phyloP scores from a whole-genome alignment of 441 rosid species.

The Eutrema salsugineum region DNA sequence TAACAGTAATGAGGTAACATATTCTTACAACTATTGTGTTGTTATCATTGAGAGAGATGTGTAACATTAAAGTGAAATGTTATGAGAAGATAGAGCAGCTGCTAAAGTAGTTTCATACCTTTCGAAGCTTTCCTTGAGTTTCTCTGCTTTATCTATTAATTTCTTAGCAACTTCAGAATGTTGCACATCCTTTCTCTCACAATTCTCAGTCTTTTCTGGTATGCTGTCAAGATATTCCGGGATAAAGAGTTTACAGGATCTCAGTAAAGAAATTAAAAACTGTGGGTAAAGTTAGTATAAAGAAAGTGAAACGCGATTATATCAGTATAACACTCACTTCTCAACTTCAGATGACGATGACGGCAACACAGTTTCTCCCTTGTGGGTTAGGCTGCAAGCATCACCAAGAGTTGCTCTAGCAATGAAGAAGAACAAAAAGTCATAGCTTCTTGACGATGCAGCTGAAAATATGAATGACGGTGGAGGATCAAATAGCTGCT shows the following conservation, averaged over 20 bases:
- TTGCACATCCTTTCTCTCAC: conserved; percentile 20
- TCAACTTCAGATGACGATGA: conserved; percentile 24
- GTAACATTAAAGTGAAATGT: background rate
- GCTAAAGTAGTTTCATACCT: conserved; percentile 36
- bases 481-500: conserved; percentile 51
- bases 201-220: conserved; percentile 32
- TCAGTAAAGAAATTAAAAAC: background rate
- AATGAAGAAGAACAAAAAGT: conserved; percentile 31
- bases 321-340: conserved; percentile 40
- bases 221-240: conserved; percentile 23
- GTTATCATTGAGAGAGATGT: background rate
- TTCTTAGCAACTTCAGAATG: conserved; percentile 33
- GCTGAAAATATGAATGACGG: conserved; percentile 37
- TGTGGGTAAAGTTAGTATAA: background rate
- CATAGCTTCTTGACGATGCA: conserved; percentile 26
- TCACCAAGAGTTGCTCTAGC: conserved; percentile 60
- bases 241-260: conserved; percentile 4
- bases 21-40: background rate
- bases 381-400: conserved; percentile 46
- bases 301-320: background rate
- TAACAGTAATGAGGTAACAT: background rate
- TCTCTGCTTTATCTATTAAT: conserved; percentile 38
- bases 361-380: conserved; percentile 23
- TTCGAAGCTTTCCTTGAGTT: conserved; percentile 37
- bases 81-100: background rate